These are phyloP conservation scores for Solanum arcanum DNA, from an alignment of 257 asterid species.

Conservation along the genomic window DNA sequence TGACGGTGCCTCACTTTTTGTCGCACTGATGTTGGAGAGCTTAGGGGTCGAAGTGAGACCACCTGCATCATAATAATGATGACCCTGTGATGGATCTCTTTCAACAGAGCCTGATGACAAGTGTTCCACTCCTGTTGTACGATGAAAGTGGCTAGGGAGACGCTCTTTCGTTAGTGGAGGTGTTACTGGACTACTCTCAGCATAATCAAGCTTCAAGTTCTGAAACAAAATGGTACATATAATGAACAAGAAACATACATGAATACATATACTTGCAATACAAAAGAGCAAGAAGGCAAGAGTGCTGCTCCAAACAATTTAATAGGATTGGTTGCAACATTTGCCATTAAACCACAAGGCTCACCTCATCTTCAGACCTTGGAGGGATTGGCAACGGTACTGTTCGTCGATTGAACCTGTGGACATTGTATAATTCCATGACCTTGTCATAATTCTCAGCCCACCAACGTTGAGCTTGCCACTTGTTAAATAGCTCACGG, in stretches of 20 bases:
- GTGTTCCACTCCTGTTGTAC: conserved; percentile 28
- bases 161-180: conserved; percentile 63
- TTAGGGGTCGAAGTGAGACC: conserved; percentile 66
- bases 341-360: background rate
- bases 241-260: background rate
- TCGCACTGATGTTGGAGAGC: conserved; percentile 66
- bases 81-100: conserved; percentile 23
- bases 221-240: conserved; percentile 12
- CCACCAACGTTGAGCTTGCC: conserved; percentile 98
- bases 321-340: background rate
- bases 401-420: conserved; percentile 43
- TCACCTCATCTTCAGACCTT: conserved; percentile 71
- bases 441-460: conserved; percentile 77
- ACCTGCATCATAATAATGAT: conserved; percentile 29
- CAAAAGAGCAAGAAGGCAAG: background rate
- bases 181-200: conserved; percentile 64
- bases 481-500: conserved; percentile 82
- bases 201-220: conserved; percentile 53
- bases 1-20: conserved; percentile 65
- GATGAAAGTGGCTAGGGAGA: conserved; percentile 34
- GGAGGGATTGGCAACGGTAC: conserved; percentile 57
- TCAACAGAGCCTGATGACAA: conserved; percentile 46
- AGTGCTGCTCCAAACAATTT: background rate
- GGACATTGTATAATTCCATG: conserved; percentile 84
- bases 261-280: background rate